Conservation (phyloP, 2,329 filamentous ascomycete species). For the Colletotrichum eleusines region DNA sequence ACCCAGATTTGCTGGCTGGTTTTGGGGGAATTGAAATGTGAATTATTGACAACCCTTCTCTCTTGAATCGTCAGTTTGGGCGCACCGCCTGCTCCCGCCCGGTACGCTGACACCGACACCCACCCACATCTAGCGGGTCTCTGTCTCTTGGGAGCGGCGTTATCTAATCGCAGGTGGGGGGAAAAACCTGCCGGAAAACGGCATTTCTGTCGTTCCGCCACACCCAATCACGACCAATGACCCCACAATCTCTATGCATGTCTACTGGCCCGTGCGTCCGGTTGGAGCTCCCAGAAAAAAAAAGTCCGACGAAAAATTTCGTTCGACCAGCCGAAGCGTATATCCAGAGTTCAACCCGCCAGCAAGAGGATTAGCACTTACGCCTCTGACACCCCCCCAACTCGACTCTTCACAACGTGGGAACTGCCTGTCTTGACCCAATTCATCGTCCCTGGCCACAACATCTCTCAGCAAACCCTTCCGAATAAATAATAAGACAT, state of each 20-base stretch:
- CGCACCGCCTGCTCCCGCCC: neutral
- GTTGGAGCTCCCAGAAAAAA: conserved; percentile 39
- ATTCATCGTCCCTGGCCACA: neutral
- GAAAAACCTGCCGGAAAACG: conserved; percentile 20
- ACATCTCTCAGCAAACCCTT: neutral
- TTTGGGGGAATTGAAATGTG: conserved; percentile 1
- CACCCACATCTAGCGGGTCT: neutral
- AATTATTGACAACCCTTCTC: conserved; percentile 4
- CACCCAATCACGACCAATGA: conserved; percentile 32
- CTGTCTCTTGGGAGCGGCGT: neutral
- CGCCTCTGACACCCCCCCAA: conserved; percentile 28
- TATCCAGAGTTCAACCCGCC: conserved; percentile 30
- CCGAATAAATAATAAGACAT: conserved; percentile 30
- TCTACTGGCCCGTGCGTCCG: conserved; percentile 34
- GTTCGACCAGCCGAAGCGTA: conserved; percentile 17
- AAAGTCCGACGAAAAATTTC: conserved; percentile 42
- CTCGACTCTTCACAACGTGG: conserved; percentile 17
- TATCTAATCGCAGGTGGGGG: conserved; percentile 32
- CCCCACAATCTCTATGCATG: conserved; percentile 40
- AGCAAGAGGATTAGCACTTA: conserved; percentile 26
- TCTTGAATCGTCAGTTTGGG: neutral
- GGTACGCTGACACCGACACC: neutral
- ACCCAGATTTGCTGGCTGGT: neutral
- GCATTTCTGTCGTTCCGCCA: conserved; percentile 14
- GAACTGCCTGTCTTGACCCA: conserved; percentile 16